phyloP scores from a whole-genome alignment of 768 basidiomycete species.

The Exsudoporus frostii region DNA sequence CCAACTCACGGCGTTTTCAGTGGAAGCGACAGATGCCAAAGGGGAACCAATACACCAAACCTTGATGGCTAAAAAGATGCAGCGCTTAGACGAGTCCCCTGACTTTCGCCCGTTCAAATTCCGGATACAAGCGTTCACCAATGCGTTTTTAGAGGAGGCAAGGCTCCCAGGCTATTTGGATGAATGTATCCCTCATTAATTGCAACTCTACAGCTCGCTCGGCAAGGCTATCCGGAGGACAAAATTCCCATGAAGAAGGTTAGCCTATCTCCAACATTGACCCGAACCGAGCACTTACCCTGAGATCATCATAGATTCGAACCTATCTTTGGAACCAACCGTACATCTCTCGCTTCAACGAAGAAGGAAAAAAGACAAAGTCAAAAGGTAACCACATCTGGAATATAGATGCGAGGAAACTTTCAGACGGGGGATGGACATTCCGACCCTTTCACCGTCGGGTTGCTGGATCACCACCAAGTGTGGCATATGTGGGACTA shows the following conservation, averaged over 20 bases:
- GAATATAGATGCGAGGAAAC: slow-evolving; percentile 95
- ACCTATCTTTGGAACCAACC: slow-evolving; percentile 96
- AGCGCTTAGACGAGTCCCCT: slow-evolving; percentile 89
- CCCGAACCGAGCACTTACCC: slow-evolving; percentile 9
- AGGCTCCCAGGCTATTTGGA: slow-evolving; percentile 16
- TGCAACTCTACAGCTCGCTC: slow-evolving; percentile 55
- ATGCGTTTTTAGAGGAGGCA: slow-evolving; percentile 91
- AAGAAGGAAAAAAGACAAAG: slow-evolving; percentile 98
- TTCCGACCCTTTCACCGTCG: slow-evolving; percentile 88
- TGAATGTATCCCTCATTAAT: slow-evolving; percentile 7
- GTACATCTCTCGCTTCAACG: slow-evolving; percentile 94
- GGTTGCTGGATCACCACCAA: slow-evolving; percentile 79
- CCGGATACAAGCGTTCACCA: slow-evolving; percentile 96
- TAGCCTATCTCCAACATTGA: slow-evolving; percentile 20
- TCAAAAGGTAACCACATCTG: slow-evolving; percentile 99
- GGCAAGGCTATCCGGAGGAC: slow-evolving; percentile 86
- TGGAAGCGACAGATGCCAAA: slow-evolving; percentile 90
- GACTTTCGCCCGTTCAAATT: slow-evolving; percentile 99
- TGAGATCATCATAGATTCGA: slow-evolving; percentile 57
- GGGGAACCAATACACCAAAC: slow-evolving; percentile 98
- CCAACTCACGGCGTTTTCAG: slow-evolving; percentile 41
- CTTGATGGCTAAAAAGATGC: slow-evolving; percentile 99
- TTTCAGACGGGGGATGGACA: slow-evolving; percentile 70
- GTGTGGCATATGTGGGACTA: slow-evolving; percentile 76
- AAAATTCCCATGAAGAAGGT: slow-evolving; percentile 98